Evolutionary conservation across 2,329 filamentous ascomycete species (phyloP).

Genomic region (Beauveria asiatica): DNA sequence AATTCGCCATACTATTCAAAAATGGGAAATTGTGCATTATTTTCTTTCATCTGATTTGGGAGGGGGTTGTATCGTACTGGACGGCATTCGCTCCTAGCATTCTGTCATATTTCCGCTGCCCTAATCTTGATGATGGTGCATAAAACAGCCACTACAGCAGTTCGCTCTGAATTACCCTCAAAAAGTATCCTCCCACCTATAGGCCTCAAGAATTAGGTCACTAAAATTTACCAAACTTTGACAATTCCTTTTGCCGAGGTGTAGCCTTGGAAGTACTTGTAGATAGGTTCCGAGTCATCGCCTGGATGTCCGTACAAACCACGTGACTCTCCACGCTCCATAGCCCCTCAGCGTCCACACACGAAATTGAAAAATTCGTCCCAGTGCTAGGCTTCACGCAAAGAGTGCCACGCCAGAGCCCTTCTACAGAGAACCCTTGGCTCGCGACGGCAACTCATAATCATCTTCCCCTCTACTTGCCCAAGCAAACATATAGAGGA

Average conservation of each 20-base stretch:
- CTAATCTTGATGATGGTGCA: no score
- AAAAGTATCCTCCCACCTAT: no score
- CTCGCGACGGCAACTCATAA: conserved; percentile 30
- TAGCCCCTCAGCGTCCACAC: conserved; percentile 38
- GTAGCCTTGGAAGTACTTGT: neutral
- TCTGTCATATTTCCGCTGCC: no score
- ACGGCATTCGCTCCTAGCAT: no score
- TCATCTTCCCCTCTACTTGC: conserved; percentile 28
- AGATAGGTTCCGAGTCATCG: neutral
- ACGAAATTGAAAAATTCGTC: conserved; percentile 38
- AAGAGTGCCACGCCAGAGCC: conserved; percentile 31
- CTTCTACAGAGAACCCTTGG: conserved; percentile 26
- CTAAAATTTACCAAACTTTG: neutral
- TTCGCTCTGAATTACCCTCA: no score
- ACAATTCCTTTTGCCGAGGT: neutral
- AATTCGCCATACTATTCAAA: neutral
- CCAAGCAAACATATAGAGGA: conserved; percentile 35
- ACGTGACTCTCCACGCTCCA: conserved; percentile 25
- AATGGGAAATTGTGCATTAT: no score
- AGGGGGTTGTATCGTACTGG: no score
- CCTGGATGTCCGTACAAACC: conserved; percentile 19
- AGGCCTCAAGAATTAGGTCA: neutral
- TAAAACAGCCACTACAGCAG: no score
- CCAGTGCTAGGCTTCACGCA: conserved; percentile 27
- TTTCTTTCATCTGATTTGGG: no score